phyloP scores from a whole-genome alignment of 1,284 basidiomycete species.

The Trichosporon faecale region DNA sequence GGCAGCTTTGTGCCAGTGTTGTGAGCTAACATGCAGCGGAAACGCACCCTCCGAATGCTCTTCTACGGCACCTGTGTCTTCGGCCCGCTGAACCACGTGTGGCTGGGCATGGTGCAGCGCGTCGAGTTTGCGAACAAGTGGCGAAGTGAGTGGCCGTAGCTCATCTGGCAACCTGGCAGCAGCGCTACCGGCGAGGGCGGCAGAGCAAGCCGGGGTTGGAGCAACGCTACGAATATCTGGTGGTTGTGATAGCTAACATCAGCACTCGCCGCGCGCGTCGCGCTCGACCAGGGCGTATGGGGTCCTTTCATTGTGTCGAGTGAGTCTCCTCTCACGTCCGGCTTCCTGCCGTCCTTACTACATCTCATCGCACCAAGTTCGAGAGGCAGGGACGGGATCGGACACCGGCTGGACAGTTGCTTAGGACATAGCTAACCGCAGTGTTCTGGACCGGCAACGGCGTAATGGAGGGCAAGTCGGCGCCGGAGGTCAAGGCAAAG shows the following conservation, averaged over 20 bases:
- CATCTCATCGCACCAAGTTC: too few species aligned
- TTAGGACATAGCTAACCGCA: constrained; percentile 9
- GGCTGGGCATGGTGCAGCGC: constrained; percentile 19
- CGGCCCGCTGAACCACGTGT: constrained; percentile 25
- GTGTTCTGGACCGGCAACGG: constrained; percentile 47
- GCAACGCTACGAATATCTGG: too few species aligned
- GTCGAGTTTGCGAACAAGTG: constrained; percentile 18
- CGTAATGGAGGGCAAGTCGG: constrained; percentile 44
- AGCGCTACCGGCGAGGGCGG: too few species aligned
- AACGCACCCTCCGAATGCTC: constrained; percentile 16
- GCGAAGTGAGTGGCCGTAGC: constrained; percentile 16
- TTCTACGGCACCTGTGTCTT: constrained; percentile 25
- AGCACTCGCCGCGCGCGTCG: constrained; percentile 39
- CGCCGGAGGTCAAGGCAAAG: constrained; percentile 41
- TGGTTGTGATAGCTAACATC: constrained; percentile 15
- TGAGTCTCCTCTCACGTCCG: constrained; percentile 7
- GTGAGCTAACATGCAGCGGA: constrained; percentile 10
- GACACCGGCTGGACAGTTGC: too few species aligned
- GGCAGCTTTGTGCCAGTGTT: background rate
- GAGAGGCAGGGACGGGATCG: too few species aligned
- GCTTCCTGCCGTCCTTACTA: background rate
- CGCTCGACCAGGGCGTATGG: constrained; percentile 25
- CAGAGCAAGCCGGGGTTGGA: too few species aligned
- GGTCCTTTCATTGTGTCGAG: constrained; percentile 25
- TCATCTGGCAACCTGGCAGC: too few species aligned